Evolutionary conservation across 495 filamentous ascomycete species (phyloP), one percentile per base, ranked within the genome.

Genomic region (Antarctomyces pellizariae): DNA sequence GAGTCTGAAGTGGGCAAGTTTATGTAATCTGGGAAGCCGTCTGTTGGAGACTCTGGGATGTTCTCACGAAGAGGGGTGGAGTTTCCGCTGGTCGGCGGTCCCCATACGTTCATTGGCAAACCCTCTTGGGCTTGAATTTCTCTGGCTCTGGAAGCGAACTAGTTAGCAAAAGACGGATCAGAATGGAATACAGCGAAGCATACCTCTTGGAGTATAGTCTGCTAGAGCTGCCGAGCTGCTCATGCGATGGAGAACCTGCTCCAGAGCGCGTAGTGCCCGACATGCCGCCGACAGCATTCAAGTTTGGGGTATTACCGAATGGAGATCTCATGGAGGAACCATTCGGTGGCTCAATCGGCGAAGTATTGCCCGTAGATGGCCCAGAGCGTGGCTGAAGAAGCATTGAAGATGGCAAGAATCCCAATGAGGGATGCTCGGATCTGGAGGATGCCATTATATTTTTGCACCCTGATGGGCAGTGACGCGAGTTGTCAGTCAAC

Each of bases 81-180:
- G 53, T 89, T 74, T 30, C 80, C 83, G 45, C 82, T 90, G 17
- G 89, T 84, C 28, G 86, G 86, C 20, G 86, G 83, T 16, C 80
- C 84, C 86, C 89, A 95, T 15, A 83, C 67, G 45, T 75, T 79
- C 26, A 78, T 61, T 36, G 71, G 69, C 34, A 89, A 49, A 22
- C 57, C 57, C 59, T 95, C 89, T 53, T 95, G 82, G 19, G 82
- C 82, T 54, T 95, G 89, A 35, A 95, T 92, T 46, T 97, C 86
- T 48, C 86, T 65, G 21, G 89, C 80, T 35, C 84, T 91, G 41
- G 27, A n/a, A n/a, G n/a, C 13, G 24, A 31, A 29, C 14, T 31
- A 15, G 30, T 38, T 37, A 39, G 42, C 18, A 29, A 29, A 19
- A 25, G 18, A 14, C 16, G 9, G 22, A 6, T 6, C 19, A 10